A percentile compares a stretch with the other conserved stretches of the same genome.
These are phyloP conservation scores for Lyophyllum semitale DNA, from an alignment of 768 basidiomycete genomes.

Conservation along the genomic window DNA sequence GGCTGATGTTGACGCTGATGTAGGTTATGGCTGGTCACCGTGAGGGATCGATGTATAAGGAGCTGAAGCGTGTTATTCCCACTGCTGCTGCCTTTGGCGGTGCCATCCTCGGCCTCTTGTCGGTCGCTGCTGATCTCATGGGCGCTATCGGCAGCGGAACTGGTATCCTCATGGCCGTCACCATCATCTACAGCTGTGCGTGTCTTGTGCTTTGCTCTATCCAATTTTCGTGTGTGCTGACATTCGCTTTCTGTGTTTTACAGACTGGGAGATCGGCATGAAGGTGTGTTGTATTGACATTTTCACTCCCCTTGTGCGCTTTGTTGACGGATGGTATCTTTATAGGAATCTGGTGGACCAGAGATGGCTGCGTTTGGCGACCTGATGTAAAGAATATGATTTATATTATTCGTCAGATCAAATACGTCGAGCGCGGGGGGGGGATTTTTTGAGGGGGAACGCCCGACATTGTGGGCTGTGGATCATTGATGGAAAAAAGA, in stretches of 20 bases:
- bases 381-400: slow-evolving; percentile 49
- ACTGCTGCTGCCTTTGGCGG: slow-evolving; percentile 98
- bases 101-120: slow-evolving; percentile 91
- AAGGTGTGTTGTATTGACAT: slow-evolving; percentile 37
- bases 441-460: background rate
- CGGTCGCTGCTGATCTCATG: slow-evolving; percentile 90
- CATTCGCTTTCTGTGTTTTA: slow-evolving; percentile 3
- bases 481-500: no score
- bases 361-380: slow-evolving; percentile 84
- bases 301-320: background rate
- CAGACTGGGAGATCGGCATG: slow-evolving; percentile 96
- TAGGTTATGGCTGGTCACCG: slow-evolving; percentile 88
- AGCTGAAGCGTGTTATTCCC: slow-evolving; percentile 96
- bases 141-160: slow-evolving; percentile 96
- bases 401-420: background rate
- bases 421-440: background rate
- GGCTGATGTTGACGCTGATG: background rate
- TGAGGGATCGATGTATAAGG: slow-evolving; percentile 99
- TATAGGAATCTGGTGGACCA: slow-evolving; percentile 73
- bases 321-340: background rate
- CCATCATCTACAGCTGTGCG: slow-evolving; percentile 93
- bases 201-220: slow-evolving; percentile 20
- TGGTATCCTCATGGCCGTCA: slow-evolving; percentile 96
- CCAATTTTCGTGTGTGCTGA: slow-evolving; percentile 4
- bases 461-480: no score